phyloP scores from a whole-genome alignment of 139 green algal genomes.

The Mychonastes homosphaera region DNA sequence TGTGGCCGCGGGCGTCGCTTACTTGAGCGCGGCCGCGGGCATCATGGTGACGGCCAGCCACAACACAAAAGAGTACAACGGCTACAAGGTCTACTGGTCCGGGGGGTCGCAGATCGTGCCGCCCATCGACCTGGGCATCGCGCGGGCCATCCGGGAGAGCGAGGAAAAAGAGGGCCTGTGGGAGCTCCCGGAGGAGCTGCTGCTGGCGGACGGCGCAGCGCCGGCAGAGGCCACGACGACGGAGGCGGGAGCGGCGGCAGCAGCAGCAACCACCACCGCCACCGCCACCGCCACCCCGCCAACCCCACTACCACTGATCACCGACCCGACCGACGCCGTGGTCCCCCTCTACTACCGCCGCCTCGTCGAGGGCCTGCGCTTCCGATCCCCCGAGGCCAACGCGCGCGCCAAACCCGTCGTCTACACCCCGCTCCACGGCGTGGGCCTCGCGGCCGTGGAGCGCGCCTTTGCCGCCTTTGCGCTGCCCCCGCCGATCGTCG shows the following conservation, averaged over 20 bases:
- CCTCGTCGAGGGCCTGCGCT: constrained; percentile 21
- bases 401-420: constrained; percentile 18
- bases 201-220: too few species aligned
- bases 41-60: constrained; percentile 73
- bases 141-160: constrained; percentile 53
- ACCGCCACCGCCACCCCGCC: neutral
- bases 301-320: constrained; percentile 9
- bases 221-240: too few species aligned
- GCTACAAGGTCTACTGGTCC: constrained; percentile 66
- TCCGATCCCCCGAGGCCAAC: constrained; percentile 20
- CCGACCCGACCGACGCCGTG: constrained; percentile 33
- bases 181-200: constrained; percentile 4
- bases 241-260: too few species aligned
- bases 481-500: constrained; percentile 36
- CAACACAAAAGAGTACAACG: constrained; percentile 79
- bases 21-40: constrained; percentile 48
- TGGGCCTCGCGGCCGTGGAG: constrained; percentile 39
- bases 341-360: constrained; percentile 32
- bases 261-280: neutral
- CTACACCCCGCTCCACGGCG: constrained; percentile 69
- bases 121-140: constrained; percentile 58
- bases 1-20: constrained; percentile 44
- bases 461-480: constrained; percentile 37
- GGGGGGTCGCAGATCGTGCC: constrained; percentile 73
- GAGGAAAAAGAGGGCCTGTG: constrained; percentile 40